phyloP scores from a whole-genome alignment of 495 filamentous ascomycete genomes.

The Penicillium nucicola region DNA sequence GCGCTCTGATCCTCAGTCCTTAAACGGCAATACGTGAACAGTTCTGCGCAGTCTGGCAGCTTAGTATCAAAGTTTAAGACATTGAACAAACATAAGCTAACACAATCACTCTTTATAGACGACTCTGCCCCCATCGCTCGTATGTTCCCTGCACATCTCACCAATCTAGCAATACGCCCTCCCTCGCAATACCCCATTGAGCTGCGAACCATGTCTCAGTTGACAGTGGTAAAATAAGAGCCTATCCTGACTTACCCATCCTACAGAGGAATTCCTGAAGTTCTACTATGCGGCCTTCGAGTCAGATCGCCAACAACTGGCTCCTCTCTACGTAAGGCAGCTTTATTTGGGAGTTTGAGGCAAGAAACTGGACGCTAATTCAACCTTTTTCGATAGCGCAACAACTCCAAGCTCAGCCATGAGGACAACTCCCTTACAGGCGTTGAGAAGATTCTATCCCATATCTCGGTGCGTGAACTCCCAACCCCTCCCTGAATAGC shows the following conservation, averaged over 20 bases:
- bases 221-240: not conserved
- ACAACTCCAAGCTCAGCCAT: constrained; percentile 90
- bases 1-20: constrained; percentile 19
- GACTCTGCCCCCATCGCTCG: constrained; percentile 54
- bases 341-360: not conserved
- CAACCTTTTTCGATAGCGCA: constrained; percentile 52
- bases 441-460: constrained; percentile 64
- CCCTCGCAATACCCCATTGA: constrained; percentile 5
- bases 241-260: constrained; percentile 12
- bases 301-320: constrained; percentile 55
- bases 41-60: constrained; percentile 6
- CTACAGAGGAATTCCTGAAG: constrained; percentile 72
- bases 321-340: constrained; percentile 69
- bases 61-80: not conserved
- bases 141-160: constrained; percentile 33
- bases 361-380: not conserved
- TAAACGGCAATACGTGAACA: constrained; percentile 1
- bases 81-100: constrained; percentile 17
- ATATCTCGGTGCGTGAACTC: constrained; percentile 61
- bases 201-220: not conserved
- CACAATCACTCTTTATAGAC: constrained; percentile 15
- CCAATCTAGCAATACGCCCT: constrained; percentile 4
- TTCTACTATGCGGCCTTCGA: constrained; percentile 93
- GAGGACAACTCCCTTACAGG: constrained; percentile 64
- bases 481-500: not conserved